phyloP scores from a whole-genome alignment of 495 filamentous ascomycete genomes.

The Hypoxylon intermedium region DNA sequence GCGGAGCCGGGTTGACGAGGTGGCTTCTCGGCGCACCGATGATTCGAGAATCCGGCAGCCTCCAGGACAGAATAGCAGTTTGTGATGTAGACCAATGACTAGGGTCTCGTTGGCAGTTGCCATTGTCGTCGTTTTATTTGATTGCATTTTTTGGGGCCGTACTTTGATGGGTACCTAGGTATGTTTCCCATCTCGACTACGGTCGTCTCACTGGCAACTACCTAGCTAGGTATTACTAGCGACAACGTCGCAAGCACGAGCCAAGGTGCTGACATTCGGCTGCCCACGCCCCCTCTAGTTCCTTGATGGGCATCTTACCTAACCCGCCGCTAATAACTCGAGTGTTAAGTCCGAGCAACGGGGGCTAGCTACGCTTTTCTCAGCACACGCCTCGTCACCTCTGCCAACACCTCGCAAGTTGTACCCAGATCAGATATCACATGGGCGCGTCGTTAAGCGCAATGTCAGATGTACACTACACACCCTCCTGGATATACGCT shows the following conservation, averaged over 20 bases:
- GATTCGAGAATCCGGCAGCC: conserved; percentile 38
- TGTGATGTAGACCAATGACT: conserved; percentile 17
- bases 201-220: not conserved
- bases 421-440: conserved; percentile 30
- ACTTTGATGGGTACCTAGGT: not conserved
- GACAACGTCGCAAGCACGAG: conserved; percentile 25
- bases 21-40: conserved; percentile 37
- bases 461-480: conserved; percentile 26
- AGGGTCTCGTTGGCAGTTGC: conserved; percentile 1
- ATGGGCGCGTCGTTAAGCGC: conserved; percentile 10
- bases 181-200: conserved; percentile 1
- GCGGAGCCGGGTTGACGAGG: conserved; percentile 80
- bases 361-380: conserved; percentile 15
- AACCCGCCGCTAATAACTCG: conserved; percentile 35
- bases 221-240: not conserved
- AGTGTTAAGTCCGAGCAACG: conserved; percentile 17
- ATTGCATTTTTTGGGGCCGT: too few relatives aligned
- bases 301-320: conserved; percentile 31
- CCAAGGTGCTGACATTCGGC: conserved; percentile 29
- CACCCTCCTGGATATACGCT: conserved; percentile 18
- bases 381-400: conserved; percentile 23
- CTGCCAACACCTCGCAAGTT: conserved; percentile 18
- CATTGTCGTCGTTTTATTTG: too few relatives aligned
- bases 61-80: conserved; percentile 39
- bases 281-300: conserved; percentile 21